Evolutionary conservation across 306 rosid species (phyloP).

Genomic region (Alnus glutinosa): DNA sequence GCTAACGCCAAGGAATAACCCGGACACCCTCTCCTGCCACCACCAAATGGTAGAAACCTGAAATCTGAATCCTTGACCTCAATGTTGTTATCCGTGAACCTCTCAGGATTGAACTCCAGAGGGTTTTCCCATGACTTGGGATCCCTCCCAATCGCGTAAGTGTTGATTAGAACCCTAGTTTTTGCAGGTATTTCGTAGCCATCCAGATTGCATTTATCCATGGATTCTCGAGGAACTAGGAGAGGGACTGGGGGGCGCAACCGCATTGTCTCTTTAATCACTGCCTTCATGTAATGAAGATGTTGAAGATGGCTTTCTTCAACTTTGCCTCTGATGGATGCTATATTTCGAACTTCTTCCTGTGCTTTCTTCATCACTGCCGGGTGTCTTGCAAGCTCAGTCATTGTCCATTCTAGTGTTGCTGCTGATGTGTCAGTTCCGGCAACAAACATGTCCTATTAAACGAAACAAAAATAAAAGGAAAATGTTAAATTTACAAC

Average conservation of each 20-base stretch:
- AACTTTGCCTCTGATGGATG: constrained; percentile 5
- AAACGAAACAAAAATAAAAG: background rate
- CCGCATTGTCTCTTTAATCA: constrained; percentile 38
- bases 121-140: constrained; percentile 39
- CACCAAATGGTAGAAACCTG: constrained; percentile 43
- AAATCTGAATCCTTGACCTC: constrained; percentile 33
- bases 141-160: constrained; percentile 40
- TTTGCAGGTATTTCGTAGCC: constrained; percentile 35
- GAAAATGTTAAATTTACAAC: no score
- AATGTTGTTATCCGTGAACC: constrained; percentile 13
- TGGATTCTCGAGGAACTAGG: constrained; percentile 47
- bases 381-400: constrained; percentile 30
- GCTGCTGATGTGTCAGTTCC: constrained; percentile 38
- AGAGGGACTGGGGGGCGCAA: constrained; percentile 43
- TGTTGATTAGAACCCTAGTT: constrained; percentile 28
- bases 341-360: constrained; percentile 24
- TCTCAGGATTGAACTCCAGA: constrained; percentile 29
- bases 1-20: constrained; percentile 32
- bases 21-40: constrained; percentile 49
- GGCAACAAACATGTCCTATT: constrained; percentile 40
- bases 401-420: constrained; percentile 32
- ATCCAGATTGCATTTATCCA: constrained; percentile 28
- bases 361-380: constrained; percentile 32
- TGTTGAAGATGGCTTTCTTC: constrained; percentile 32
- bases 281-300: constrained; percentile 35